phyloP scores from a whole-genome alignment of 2,329 filamentous ascomycete species.

The Scedosporium boydii region DNA sequence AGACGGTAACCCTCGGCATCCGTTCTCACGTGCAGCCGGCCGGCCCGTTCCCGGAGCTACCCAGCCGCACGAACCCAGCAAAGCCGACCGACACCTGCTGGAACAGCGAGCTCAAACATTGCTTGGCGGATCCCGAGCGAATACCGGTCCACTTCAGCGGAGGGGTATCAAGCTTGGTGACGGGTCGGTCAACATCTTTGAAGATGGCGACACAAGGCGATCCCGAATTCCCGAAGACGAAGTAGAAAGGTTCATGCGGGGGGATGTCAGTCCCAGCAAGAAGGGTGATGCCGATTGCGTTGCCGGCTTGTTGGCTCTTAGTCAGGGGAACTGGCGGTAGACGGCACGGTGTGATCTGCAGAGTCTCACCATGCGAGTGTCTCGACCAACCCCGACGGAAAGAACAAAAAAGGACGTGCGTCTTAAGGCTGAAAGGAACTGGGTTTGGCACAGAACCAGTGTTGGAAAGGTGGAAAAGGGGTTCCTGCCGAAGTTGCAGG shows the following conservation, averaged over 20 bases:
- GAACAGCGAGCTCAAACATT: slow-evolving; percentile 23
- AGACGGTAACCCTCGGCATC: slow-evolving; percentile 19
- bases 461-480: background rate
- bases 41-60: slow-evolving; percentile 21
- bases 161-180: slow-evolving; percentile 8
- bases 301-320: slow-evolving; percentile 78
- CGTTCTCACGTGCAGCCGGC: slow-evolving; percentile 19
- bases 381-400: background rate
- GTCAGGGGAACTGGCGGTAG: slow-evolving; percentile 72
- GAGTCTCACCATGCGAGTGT: background rate
- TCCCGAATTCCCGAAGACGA: slow-evolving; percentile 38
- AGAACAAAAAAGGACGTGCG: background rate
- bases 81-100: slow-evolving; percentile 24
- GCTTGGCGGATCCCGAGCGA: slow-evolving; percentile 24
- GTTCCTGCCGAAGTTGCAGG: background rate
- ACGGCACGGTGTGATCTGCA: background rate
- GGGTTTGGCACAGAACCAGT: background rate
- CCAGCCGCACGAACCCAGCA: slow-evolving; percentile 22
- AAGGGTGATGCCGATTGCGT: slow-evolving; percentile 80
- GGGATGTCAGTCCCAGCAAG: slow-evolving; percentile 58
- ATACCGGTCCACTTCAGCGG: slow-evolving; percentile 28
- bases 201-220: slow-evolving; percentile 30
- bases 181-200: slow-evolving; percentile 37
- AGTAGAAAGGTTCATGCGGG: slow-evolving; percentile 64
- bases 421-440: background rate